Evolutionary conservation across 805 yeast species (phyloP), one percentile per base, ranked within the genome.

Genomic region (Nakazawaea ernobii): DNA sequence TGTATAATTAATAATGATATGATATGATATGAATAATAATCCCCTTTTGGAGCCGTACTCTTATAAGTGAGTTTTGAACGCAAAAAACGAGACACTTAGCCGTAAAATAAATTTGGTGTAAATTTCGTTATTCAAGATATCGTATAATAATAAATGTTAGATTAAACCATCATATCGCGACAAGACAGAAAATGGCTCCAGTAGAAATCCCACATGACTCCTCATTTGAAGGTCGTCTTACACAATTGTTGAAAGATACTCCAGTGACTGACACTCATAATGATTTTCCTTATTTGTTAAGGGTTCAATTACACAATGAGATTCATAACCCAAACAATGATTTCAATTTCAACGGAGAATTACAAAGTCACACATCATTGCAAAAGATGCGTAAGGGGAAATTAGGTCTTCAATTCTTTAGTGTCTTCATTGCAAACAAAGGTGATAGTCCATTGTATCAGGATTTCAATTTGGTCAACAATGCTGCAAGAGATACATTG

Each of bases 211-310:
- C 32, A 33, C 15, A 32, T 15, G 48, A 38, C 4, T 20, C 30
- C 29, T 28, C 36, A 6, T 39, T 32, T 29, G 49, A 49, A 26
- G 32, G 40, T 13, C 46, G 50, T 39, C 43, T 47, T 17, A 37
- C 37, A 2, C 4, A 39, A 2, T 20, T 42, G 17, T 43, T 48
- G 32, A 42, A 47, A 27, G 40, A 29, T 14, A 33, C 51, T 5
- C 80, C 81, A 1, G 61, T 76, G 3, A 66, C 71, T 2, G 80
- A 77, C 42, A 66, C 74, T 0, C 74, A 71, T 42, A 77, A 76
- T 52, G 80, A 77, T 50, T 70, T 78, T 54, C 82, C 82, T 4
- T 78, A 73, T 52, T 62, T 72, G 14, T 50, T 75, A 42, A 59
- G 81, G 48, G 61, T 61, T 28, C 77, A 75, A 49, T 61, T 73